A percentile compares a stretch with the other conserved stretches of the same genome.
Conservation (phyloP, 202 grass and related monocot genomes). For the Eragrostis tef region DNA sequence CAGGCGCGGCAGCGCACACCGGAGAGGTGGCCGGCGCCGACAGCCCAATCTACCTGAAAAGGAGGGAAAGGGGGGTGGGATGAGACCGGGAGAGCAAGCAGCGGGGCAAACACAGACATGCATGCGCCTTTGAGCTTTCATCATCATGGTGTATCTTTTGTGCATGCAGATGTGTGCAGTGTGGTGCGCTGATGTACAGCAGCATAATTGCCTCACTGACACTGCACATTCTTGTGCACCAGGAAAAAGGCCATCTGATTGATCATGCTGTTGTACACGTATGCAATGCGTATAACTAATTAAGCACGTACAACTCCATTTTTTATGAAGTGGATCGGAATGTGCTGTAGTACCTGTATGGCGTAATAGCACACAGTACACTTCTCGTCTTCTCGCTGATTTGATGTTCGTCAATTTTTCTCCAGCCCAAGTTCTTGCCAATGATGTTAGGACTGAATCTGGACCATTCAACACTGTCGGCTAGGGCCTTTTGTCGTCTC, state of each 20-base stretch:
- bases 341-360: no score
- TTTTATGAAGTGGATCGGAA: no score
- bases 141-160: not conserved
- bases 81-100: not conserved
- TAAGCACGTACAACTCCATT: no score
- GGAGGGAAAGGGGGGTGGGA: not conserved
- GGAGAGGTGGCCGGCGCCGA: not conserved
- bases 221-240: slow-evolving; percentile 28
- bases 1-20: no score
- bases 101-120: slow-evolving; percentile 5
- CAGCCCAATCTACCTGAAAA: slow-evolving; percentile 43
- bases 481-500: not conserved
- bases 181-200: not conserved
- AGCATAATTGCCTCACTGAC: slow-evolving; percentile 31
- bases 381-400: not conserved
- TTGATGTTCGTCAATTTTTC: not conserved
- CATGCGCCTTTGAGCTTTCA: slow-evolving; percentile 10
- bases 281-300: no score
- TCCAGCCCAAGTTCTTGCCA: not conserved
- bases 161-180: not conserved
- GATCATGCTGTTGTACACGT: not conserved
- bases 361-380: no score
- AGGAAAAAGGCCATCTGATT: not conserved
- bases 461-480: slow-evolving; percentile 15
- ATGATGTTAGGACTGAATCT: slow-evolving; percentile 15